Conservation (phyloP, 2,329 filamentous ascomycete species). For the Microsporum ferrugineum region DNA sequence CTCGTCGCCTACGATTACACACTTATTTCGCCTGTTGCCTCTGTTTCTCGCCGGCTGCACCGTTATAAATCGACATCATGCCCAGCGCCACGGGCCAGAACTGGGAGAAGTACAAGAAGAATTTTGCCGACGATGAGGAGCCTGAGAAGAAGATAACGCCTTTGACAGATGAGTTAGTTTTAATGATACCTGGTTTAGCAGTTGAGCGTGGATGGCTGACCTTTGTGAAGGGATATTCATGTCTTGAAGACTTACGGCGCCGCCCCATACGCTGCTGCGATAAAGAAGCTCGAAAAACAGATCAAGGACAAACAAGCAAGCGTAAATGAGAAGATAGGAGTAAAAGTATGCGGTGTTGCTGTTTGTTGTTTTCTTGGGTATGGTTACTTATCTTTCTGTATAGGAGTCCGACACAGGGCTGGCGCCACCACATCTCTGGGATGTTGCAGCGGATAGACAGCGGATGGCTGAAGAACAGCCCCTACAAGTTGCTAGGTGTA, state of each 20-base stretch:
- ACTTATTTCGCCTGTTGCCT: neutral
- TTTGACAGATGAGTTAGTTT: slow-evolving; percentile 79
- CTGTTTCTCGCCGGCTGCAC: neutral
- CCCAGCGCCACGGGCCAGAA: slow-evolving; percentile 84
- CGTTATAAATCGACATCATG: slow-evolving; percentile 44
- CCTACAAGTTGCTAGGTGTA: slow-evolving; percentile 92
- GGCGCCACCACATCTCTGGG: slow-evolving; percentile 96
- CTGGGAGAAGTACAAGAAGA: slow-evolving; percentile 99
- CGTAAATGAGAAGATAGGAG: slow-evolving; percentile 94
- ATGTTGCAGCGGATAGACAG: slow-evolving; percentile 93
- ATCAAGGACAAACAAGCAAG: slow-evolving; percentile 99
- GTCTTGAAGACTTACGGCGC: slow-evolving; percentile 98
- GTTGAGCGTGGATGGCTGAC: slow-evolving; percentile 20
- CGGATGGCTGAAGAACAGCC: slow-evolving; percentile 98
- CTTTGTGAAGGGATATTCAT: slow-evolving; percentile 71
- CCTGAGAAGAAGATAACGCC: slow-evolving; percentile 99
- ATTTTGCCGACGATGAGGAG: slow-evolving; percentile 88
- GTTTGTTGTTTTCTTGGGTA: neutral
- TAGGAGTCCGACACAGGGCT: slow-evolving; percentile 97
- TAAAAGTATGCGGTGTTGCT: slow-evolving; percentile 26
- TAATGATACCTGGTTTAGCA: neutral
- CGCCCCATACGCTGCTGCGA: slow-evolving; percentile 80
- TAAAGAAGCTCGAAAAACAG: slow-evolving; percentile 97
- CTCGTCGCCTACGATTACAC: neutral
- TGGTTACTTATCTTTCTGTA: slow-evolving; percentile 9